Evolutionary conservation across 352 stramenopile species (phyloP).

Genomic region (Peronospora farinosa): DNA sequence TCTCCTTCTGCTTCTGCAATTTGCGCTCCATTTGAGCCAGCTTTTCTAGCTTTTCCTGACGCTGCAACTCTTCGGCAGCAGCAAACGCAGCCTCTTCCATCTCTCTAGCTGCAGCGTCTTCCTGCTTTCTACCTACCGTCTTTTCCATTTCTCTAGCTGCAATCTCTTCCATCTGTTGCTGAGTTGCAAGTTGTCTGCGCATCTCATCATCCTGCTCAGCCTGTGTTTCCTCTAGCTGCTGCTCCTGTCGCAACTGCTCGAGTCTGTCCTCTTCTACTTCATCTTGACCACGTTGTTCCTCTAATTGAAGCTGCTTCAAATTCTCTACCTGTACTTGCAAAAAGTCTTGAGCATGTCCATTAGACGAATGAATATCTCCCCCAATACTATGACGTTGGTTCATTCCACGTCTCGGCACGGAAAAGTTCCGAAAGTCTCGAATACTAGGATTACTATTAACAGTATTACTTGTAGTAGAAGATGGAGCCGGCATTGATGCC

Average conservation of each 20-base stretch:
- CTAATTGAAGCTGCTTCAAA: slow-evolving; percentile 18
- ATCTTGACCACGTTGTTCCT: slow-evolving; percentile 16
- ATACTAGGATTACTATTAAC: slow-evolving; percentile 33
- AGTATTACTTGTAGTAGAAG: slow-evolving; percentile 6
- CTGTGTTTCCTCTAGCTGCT: slow-evolving; percentile 16
- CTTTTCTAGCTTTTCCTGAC: slow-evolving; percentile 27
- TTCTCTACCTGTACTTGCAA: slow-evolving; percentile 22
- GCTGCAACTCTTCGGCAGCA: slow-evolving; percentile 26
- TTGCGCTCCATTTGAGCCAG: slow-evolving; percentile 22
- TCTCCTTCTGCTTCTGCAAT: slow-evolving; percentile 15
- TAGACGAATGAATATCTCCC: slow-evolving; percentile 30
- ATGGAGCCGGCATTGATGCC: slow-evolving; percentile 23
- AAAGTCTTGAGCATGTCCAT: slow-evolving; percentile 25
- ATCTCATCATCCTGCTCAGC: slow-evolving; percentile 20
- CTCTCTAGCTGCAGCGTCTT: slow-evolving; percentile 12
- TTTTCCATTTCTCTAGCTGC: slow-evolving; percentile 27
- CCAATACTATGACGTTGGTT: slow-evolving; percentile 43
- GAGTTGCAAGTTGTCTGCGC: slow-evolving; percentile 17
- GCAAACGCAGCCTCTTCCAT: slow-evolving; percentile 8
- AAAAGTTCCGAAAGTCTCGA: slow-evolving; percentile 80
- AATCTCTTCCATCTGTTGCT: too few species aligned
- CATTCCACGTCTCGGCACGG: slow-evolving; percentile 33
- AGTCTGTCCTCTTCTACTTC: slow-evolving; percentile 1
- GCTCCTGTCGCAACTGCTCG: slow-evolving; percentile 8
- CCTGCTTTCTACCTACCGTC: slow-evolving; percentile 1